Evolutionary conservation across 78 protist species (phyloP), one percentile per base, ranked within the genome.

Genomic region (Polysphondylium violaceum): DNA sequence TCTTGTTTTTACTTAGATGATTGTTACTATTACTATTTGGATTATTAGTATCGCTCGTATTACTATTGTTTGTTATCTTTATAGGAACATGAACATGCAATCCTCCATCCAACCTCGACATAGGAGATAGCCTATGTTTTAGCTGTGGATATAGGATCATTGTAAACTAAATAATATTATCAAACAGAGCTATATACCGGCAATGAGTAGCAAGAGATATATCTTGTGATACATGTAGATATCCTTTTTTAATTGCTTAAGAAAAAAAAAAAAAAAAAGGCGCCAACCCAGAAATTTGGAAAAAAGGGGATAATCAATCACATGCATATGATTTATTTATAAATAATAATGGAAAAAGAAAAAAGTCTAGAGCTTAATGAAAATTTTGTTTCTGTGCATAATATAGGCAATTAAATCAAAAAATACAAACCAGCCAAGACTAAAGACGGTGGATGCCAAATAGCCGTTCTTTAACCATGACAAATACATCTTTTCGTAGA

Each of bases 341-440:
- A 14, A 11, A 47, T 47, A 8, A 47, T 14, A 47, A 47, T 14
- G 11, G 11, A 47, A 47, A 47, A 47, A 47, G 11, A 47, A 47
- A 47, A 47, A 14, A 11, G 11, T 21, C 69, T 81, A 81, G 19
- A 83, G 67, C 56, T 83, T 83, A 69, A 83, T 69, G 41, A 83
- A 56, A 25, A 83, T 83, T 36, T 83, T 83, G 25, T 58, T 58
- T 83, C 72, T 83, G 17, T 33, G 50, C 90, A 83, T 83, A 12
- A 69, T 2, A 31, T 69, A 83, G 61, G 90, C 90, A 69, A 83
- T 83, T 3, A 35, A 17, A 43, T 69, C 77, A 58, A 56, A 83
- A 29, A 83, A 83, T 21, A 69, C 71, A 41, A 83, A 69, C 90
- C 90, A 83, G 25, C 41, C 68, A 19, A 83, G 14, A 25, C 58